These are phyloP conservation scores for Candida sakaeoensis DNA, from an alignment of 805 yeast species.

Conservation along the genomic window DNA sequence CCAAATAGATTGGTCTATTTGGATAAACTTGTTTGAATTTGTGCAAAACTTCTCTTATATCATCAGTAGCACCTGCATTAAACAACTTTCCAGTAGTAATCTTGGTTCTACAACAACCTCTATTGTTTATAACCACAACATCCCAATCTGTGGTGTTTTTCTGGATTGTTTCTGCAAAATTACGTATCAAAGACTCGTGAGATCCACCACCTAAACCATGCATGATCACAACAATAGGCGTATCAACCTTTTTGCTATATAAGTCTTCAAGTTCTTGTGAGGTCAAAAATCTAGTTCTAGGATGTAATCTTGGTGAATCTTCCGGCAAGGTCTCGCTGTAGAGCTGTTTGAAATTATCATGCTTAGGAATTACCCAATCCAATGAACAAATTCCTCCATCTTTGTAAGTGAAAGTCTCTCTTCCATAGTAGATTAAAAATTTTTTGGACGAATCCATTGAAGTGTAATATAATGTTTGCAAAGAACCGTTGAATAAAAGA, in stretches of 20 bases:
- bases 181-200: conserved; percentile 72
- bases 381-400: conserved; percentile 75
- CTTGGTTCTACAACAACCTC: conserved; percentile 74
- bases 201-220: conserved; percentile 88
- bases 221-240: conserved; percentile 60
- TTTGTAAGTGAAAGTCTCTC: conserved; percentile 52
- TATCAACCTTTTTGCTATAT: conserved; percentile 19
- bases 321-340: conserved; percentile 30
- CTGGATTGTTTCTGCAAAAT: conserved; percentile 45
- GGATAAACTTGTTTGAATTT: conserved; percentile 53
- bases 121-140: conserved; percentile 61
- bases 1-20: conserved; percentile 55
- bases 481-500: conserved; percentile 61
- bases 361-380: conserved; percentile 59
- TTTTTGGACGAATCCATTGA: conserved; percentile 46
- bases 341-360: conserved; percentile 22
- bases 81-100: conserved; percentile 68
- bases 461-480: conserved; percentile 74
- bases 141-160: conserved; percentile 44
- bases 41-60: conserved; percentile 53
- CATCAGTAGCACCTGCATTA: conserved; percentile 70
- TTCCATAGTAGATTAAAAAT: conserved; percentile 67
- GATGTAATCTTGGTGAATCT: conserved; percentile 40
- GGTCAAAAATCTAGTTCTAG: conserved; percentile 52
- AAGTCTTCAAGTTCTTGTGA: conserved; percentile 38